Evolutionary conservation across 1,139 yeast species (phyloP).

Genomic region (Magnusiomyces tetraspermus): DNA sequence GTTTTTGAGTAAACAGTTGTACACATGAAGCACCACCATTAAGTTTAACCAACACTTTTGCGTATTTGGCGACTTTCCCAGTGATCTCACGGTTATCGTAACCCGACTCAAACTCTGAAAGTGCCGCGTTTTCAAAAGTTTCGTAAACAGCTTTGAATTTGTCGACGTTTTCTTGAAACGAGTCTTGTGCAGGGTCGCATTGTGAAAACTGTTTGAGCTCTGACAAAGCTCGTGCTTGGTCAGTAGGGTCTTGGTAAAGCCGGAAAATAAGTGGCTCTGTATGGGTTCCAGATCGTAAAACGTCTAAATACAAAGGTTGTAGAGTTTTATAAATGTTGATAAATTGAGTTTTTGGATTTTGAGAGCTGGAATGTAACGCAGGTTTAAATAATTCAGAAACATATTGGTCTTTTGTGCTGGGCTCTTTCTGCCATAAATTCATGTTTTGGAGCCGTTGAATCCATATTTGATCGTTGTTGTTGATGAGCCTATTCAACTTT

Average conservation of each 20-base stretch:
- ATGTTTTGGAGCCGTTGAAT: conserved; percentile 39
- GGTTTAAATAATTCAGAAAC: neutral
- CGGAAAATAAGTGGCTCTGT: conserved; percentile 23
- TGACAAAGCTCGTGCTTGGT: conserved; percentile 27
- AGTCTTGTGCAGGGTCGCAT: conserved; percentile 35
- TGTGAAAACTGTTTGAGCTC: conserved; percentile 30
- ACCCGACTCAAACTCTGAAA: conserved; percentile 56
- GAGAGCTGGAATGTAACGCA: conserved; percentile 6
- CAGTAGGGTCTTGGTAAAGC: conserved; percentile 22
- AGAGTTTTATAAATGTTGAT: conserved; percentile 20
- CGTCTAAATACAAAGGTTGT: conserved; percentile 25
- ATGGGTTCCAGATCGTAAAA: conserved; percentile 19
- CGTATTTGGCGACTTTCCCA: conserved; percentile 33
- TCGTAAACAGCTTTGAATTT: conserved; percentile 53
- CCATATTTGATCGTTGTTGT: conserved; percentile 40
- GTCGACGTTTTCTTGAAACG: conserved; percentile 35
- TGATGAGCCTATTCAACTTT: neutral
- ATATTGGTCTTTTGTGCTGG: neutral
- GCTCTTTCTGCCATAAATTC: conserved; percentile 39
- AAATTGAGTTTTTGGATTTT: conserved; percentile 19
- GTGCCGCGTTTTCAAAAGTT: conserved; percentile 61
- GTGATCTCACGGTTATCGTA: conserved; percentile 44
- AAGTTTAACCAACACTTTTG: conserved; percentile 30
- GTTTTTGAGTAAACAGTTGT: conserved; percentile 40
- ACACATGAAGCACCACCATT: conserved; percentile 39